Percentiles rank a stretch among this genome's conserved stretches.
These are phyloP conservation scores for Fusarium marasasianum DNA, from an alignment of 2,329 filamentous ascomycete genomes.

Conservation along the genomic window DNA sequence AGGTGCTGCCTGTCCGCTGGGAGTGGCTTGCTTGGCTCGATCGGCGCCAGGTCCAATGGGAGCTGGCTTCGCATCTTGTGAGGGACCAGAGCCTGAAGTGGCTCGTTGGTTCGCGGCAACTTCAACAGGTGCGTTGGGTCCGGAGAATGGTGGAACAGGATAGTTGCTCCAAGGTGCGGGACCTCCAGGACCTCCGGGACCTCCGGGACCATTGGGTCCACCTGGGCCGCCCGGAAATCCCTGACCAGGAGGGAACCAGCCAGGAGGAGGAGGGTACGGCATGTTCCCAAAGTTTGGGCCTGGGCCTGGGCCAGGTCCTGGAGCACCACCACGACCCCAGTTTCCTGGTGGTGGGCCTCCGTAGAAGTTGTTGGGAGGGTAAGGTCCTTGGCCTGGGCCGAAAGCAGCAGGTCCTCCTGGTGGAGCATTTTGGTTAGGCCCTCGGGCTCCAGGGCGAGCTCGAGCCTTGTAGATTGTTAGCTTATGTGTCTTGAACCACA, in stretches of 20 bases:
- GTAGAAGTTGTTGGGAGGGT: slow-evolving; percentile 59
- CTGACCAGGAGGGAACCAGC: slow-evolving; percentile 82
- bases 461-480: slow-evolving; percentile 52
- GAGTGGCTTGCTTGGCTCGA: slow-evolving; percentile 58
- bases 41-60: slow-evolving; percentile 63
- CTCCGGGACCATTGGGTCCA: slow-evolving; percentile 68
- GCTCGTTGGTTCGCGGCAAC: slow-evolving; percentile 66
- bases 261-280: slow-evolving; percentile 80
- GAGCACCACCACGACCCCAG: slow-evolving; percentile 63
- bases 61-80: slow-evolving; percentile 56
- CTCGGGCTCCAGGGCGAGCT: slow-evolving; percentile 49
- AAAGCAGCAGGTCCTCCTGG: slow-evolving; percentile 52
- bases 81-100: slow-evolving; percentile 55
- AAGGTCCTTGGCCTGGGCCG: slow-evolving; percentile 55
- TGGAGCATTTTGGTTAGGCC: slow-evolving; percentile 46
- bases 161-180: slow-evolving; percentile 67
- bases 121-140: slow-evolving; percentile 54
- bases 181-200: slow-evolving; percentile 71
- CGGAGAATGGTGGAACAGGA: slow-evolving; percentile 64
- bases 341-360: slow-evolving; percentile 60
- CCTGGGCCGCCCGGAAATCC: slow-evolving; percentile 66
- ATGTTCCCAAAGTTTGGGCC: slow-evolving; percentile 76
- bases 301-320: slow-evolving; percentile 66
- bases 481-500: slow-evolving; percentile 40
- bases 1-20: slow-evolving; percentile 56